Conservation (phyloP, 768 basidiomycete species). For the Lactifluus volemus region DNA sequence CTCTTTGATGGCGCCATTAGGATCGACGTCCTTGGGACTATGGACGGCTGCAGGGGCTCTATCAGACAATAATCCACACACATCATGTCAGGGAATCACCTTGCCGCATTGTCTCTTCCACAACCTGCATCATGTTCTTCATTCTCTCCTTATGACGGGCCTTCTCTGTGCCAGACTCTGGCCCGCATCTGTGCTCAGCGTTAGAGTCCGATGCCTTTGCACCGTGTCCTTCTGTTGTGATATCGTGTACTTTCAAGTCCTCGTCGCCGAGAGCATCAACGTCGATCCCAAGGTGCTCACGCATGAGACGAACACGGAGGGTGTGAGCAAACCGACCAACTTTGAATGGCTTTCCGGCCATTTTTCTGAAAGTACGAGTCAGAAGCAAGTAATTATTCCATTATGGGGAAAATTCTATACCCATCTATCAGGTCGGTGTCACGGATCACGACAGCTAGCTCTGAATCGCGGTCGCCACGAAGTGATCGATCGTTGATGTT, state of each 20-base stretch:
- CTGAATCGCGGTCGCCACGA: constrained; percentile 94
- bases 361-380: constrained; percentile 43
- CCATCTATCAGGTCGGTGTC: constrained; percentile 97
- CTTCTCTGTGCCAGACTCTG: constrained; percentile 33
- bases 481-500: constrained; percentile 98
- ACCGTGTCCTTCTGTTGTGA: constrained; percentile 40
- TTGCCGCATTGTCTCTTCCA: constrained; percentile 28
- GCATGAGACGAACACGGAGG: constrained; percentile 88
- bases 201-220: constrained; percentile 69
- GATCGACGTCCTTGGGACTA: constrained; percentile 31
- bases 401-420: constrained; percentile 28
- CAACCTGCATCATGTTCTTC: constrained; percentile 20
- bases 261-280: constrained; percentile 83
- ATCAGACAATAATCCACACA: neutral
- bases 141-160: constrained; percentile 14
- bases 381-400: neutral
- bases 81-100: constrained; percentile 30
- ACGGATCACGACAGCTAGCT: constrained; percentile 83
- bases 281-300: constrained; percentile 92
- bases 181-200: constrained; percentile 47
- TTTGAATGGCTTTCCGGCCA: constrained; percentile 92
- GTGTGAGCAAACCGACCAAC: constrained; percentile 97
- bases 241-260: constrained; percentile 48
- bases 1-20: constrained; percentile 29
- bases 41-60: constrained; percentile 31